These are phyloP conservation scores for Sisymbrium altissimum DNA, from an alignment of 345 rosid species.

Conservation along the genomic window DNA sequence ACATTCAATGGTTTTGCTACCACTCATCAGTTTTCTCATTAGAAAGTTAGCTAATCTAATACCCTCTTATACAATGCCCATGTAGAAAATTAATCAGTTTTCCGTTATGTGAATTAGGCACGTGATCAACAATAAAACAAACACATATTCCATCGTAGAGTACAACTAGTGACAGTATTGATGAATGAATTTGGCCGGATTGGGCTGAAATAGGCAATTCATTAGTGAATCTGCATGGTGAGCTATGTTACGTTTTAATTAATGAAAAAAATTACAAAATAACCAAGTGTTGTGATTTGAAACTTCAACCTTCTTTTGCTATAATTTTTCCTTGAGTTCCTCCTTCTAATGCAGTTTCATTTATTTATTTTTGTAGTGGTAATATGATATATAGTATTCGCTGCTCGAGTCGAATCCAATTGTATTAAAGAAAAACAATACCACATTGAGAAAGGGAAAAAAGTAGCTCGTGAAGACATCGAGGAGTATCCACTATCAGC, in stretches of 20 bases:
- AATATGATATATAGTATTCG: neutral
- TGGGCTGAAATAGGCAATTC: neutral
- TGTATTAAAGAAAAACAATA: neutral
- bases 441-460: neutral
- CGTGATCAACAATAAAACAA: neutral
- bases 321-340: neutral
- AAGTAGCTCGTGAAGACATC: constrained; percentile 13
- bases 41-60: neutral
- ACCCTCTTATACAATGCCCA: neutral
- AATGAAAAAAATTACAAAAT: too few relatives aligned
- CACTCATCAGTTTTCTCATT: neutral
- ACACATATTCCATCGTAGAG: neutral
- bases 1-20: neutral
- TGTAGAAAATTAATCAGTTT: neutral
- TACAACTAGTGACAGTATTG: neutral
- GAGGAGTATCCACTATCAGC: constrained; percentile 21
- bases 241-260: neutral
- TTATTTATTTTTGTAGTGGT: neutral
- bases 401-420: neutral
- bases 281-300: neutral
- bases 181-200: neutral
- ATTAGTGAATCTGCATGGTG: neutral
- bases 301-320: neutral
- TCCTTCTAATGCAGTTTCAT: neutral
- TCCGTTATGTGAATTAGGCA: neutral